Evolutionary conservation across 208 protist genomes (phyloP).

Genomic region (Crithidia bombi): DNA sequence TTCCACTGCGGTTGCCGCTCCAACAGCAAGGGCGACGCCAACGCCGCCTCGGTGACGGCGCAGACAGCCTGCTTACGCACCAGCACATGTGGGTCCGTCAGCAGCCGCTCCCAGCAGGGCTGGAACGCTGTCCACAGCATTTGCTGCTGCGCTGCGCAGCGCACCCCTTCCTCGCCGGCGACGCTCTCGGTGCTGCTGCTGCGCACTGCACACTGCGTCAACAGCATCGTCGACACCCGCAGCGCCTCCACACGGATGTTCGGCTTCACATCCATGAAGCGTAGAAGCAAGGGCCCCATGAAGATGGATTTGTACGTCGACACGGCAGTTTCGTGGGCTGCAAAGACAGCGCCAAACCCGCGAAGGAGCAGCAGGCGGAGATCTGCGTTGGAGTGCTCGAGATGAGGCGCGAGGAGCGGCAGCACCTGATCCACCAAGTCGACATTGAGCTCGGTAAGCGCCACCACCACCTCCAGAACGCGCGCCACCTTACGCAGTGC

Average conservation of each 20-base stretch:
- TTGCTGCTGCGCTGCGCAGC: slow-evolving; percentile 17
- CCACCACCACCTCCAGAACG: slow-evolving; percentile 55
- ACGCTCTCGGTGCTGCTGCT: slow-evolving; percentile 14
- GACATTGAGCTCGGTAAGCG: slow-evolving; percentile 50
- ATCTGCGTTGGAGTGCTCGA: slow-evolving; percentile 52
- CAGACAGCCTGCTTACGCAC: slow-evolving; percentile 60
- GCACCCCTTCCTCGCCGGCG: not conserved
- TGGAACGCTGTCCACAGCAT: slow-evolving; percentile 39
- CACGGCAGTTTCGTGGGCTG: slow-evolving; percentile 41
- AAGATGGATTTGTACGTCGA: slow-evolving; percentile 39
- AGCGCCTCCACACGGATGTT: slow-evolving; percentile 58
- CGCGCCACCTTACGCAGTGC: slow-evolving; percentile 35
- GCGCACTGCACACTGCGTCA: slow-evolving; percentile 19
- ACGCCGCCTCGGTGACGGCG: slow-evolving; percentile 41
- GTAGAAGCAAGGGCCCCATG: slow-evolving; percentile 32
- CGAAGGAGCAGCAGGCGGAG: slow-evolving; percentile 63
- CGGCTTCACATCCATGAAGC: slow-evolving; percentile 55
- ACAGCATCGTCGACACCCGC: slow-evolving; percentile 28
- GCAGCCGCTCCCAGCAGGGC: slow-evolving; percentile 38
- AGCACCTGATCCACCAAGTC: slow-evolving; percentile 53
- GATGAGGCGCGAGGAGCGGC: slow-evolving; percentile 35
- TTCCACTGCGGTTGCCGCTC: not conserved
- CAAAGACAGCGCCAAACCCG: slow-evolving; percentile 50
- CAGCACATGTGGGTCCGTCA: slow-evolving; percentile 54
- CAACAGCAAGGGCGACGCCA: slow-evolving; percentile 31